Evolutionary conservation across 495 filamentous ascomycete species (phyloP), one percentile per base, ranked within the genome.

Genomic region (Polyplosphaeria fusca): DNA sequence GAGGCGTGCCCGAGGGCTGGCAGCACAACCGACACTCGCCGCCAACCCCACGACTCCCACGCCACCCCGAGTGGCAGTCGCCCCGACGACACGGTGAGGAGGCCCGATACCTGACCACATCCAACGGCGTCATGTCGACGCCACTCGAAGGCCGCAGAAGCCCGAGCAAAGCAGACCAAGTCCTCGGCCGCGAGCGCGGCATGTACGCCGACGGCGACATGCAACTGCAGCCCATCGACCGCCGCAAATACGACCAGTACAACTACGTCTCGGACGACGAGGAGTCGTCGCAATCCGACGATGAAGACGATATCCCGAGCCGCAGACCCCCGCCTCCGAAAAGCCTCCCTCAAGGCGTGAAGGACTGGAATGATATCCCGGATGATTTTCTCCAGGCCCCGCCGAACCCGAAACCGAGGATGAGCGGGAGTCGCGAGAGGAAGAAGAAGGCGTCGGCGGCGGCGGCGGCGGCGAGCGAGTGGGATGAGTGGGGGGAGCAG

Each of bases 331-430:
- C 49, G 59, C 44, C n/a, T n/a, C n/a, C 46, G 38, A 55, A 9
- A 18, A 42, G 9, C 20, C 52, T 23, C 49, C 58, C 13, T 3
- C 27, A 12, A 26, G 5, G 44, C 20, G 64, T 58, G 2, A 52
- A 53, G 53, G 64, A 67, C 45, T 72, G 68, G 70, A 72, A 72
- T 48, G 70, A 72, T 50, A 55, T 72, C 11, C 70, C 70, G 2
- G 68, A 66, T 7, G 70, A 67, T 37, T 68, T 70, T 55, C 47
- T 71, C 18, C 13, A 52, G 12, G 16, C 42, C 20, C 38, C 64
- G 19, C 57, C 67, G 26, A 53, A 53, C 48, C 54, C 46, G 47
- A 58, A 45, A 47, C 20, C 37, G 53, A 47, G 42, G 55, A 43
- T 18, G 13, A 27, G 14, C 11, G 25, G 14, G 40, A 48, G 51